These are phyloP conservation scores for Kodamaea sagamina DNA, from an alignment of 805 yeast species.

Conservation along the genomic window DNA sequence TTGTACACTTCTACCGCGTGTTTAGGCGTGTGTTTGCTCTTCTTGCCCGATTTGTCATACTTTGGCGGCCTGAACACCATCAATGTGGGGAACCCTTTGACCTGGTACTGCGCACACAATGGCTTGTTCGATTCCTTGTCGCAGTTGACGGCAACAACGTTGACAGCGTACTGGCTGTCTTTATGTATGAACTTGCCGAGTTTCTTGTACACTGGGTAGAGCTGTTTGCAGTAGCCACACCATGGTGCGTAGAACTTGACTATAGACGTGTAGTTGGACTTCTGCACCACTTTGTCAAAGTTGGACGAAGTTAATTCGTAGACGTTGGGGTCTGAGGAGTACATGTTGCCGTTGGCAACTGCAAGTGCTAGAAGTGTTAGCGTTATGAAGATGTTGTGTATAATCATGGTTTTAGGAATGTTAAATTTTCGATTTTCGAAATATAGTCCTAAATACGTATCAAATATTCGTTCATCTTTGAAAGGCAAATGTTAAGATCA, in stretches of 20 bases:
- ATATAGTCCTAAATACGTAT: too few relatives aligned
- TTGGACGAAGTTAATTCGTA: constrained; percentile 56
- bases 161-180: constrained; percentile 47
- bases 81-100: constrained; percentile 84
- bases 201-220: constrained; percentile 64
- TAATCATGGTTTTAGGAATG: constrained; percentile 7
- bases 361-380: constrained; percentile 11
- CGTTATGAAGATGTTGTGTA: constrained; percentile 7
- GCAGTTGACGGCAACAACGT: constrained; percentile 85
- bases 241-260: constrained; percentile 96
- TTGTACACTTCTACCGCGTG: constrained; percentile 52
- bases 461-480: too few relatives aligned
- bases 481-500: too few relatives aligned
- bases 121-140: constrained; percentile 66
- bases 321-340: constrained; percentile 46
- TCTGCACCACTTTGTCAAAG: constrained; percentile 66
- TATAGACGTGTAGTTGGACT: constrained; percentile 74
- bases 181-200: constrained; percentile 62
- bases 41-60: constrained; percentile 25
- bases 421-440: too few relatives aligned
- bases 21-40: constrained; percentile 19
- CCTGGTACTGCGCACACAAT: constrained; percentile 63
- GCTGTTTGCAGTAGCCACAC: constrained; percentile 91
- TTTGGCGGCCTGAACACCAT: constrained; percentile 84
- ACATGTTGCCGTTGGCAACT: constrained; percentile 31